phyloP scores from a whole-genome alignment of 2,329 filamentous ascomycete genomes.

The Ascochyta fabae region DNA sequence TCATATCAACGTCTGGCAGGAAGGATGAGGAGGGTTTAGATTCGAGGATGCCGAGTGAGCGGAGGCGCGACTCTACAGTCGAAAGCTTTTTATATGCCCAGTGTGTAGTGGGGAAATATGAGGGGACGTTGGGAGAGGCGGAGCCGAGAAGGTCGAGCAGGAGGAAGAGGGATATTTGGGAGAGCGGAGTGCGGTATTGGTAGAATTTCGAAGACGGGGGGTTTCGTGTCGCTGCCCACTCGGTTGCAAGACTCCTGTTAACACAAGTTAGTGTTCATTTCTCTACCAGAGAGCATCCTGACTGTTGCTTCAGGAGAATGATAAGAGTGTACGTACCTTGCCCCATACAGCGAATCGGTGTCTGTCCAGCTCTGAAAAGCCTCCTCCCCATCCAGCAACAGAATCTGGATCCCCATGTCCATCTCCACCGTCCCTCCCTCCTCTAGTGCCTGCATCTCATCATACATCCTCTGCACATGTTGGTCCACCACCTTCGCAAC shows the following conservation, averaged over 20 bases:
- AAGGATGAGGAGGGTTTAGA: slow-evolving; percentile 61
- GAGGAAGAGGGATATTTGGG: slow-evolving; percentile 85
- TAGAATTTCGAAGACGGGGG: slow-evolving; percentile 68
- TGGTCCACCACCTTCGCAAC: slow-evolving; percentile 79
- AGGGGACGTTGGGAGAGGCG: slow-evolving; percentile 72
- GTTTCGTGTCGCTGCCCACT: slow-evolving; percentile 77
- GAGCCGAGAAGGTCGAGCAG: slow-evolving; percentile 88
- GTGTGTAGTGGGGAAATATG: slow-evolving; percentile 88
- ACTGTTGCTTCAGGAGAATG: not conserved
- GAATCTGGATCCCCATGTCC: slow-evolving; percentile 82
- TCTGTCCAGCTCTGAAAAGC: slow-evolving; percentile 83
- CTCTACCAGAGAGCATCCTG: not conserved
- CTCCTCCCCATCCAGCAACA: slow-evolving; percentile 93
- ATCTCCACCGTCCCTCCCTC: slow-evolving; percentile 69
- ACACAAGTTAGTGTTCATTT: slow-evolving; percentile 1
- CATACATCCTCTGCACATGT: slow-evolving; percentile 83
- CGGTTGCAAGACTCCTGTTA: slow-evolving; percentile 70
- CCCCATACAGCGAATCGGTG: slow-evolving; percentile 85
- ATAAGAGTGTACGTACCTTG: slow-evolving; percentile 62
- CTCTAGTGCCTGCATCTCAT: slow-evolving; percentile 64
- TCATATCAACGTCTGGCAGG: slow-evolving; percentile 51
- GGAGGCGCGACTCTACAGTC: slow-evolving; percentile 74
- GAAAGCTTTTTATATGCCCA: slow-evolving; percentile 89
- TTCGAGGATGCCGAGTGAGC: slow-evolving; percentile 70
- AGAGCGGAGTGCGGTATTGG: slow-evolving; percentile 73